Evolutionary conservation across 371 early-diverging fungal genomes (phyloP).

Genomic region (Chytridiales sp.): DNA sequence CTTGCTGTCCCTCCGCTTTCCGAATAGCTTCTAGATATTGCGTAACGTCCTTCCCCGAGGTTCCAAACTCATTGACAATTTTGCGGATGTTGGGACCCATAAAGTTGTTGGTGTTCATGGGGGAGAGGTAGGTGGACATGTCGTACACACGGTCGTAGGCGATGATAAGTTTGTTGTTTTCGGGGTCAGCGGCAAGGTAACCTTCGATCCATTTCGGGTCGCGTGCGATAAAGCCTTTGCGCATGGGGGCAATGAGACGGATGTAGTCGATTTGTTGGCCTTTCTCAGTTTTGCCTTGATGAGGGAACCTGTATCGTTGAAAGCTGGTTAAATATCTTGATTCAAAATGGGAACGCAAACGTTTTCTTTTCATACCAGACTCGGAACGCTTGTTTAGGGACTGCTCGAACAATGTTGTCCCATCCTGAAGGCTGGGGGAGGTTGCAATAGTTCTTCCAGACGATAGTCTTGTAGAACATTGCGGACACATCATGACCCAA

Average conservation of each 20-base stretch:
- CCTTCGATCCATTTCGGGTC: constrained; percentile 22
- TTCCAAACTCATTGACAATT: constrained; percentile 17
- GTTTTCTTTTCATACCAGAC: constrained; percentile 17
- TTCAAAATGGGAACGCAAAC: constrained; percentile 4
- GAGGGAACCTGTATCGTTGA: background rate
- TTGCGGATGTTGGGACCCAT: constrained; percentile 21
- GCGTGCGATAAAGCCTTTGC: constrained; percentile 32
- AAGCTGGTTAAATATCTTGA: too few relatives aligned
- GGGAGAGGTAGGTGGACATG: constrained; percentile 20
- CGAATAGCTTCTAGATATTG: constrained; percentile 14
- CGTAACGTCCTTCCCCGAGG: constrained; percentile 21
- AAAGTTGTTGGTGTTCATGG: constrained; percentile 8
- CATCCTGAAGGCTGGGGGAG: constrained; percentile 24
- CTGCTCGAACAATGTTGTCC: constrained; percentile 23
- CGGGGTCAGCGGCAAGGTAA: constrained; percentile 18
- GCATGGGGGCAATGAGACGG: constrained; percentile 4
- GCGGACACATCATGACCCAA: constrained; percentile 35
- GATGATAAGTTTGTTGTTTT: constrained; percentile 16
- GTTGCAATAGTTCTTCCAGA: constrained; percentile 30
- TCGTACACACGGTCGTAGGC: constrained; percentile 39
- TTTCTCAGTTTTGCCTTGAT: constrained; percentile 14
- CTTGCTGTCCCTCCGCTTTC: constrained; percentile 10
- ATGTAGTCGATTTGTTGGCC: constrained; percentile 21
- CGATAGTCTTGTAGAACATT: constrained; percentile 30
- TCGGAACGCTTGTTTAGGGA: constrained; percentile 20